Base-by-base conservation (phyloP, 495 filamentous ascomycete species). In the Penicillium canescens region DNA sequence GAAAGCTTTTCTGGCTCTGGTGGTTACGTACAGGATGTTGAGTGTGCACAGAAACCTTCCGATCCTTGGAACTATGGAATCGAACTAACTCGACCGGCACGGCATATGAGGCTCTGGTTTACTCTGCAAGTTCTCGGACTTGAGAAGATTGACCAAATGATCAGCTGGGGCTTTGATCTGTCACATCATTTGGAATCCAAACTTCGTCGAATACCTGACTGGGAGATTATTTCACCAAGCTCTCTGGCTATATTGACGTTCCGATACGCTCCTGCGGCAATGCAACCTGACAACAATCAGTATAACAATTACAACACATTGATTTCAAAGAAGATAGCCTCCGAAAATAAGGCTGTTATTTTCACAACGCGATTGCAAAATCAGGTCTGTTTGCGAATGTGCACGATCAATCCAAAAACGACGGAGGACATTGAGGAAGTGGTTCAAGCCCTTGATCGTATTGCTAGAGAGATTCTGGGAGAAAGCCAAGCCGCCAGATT, bases 31-130 rank as follows among this genome's bases (percentile, higher is more conserved):
- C 6, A 18, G 6, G 14, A 16, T 2, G 24, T 26, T 3, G 24
- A 26, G 6, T 26, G 24, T 26, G 3, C 6, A 6, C 3, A 26
- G 6, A 4, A 40, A 13, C 10, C 34, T 3, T 11, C 4, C 34
- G 37, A 37, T 31, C 40, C 10, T 31, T 63, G 57, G 57, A 63
- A 66, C 26, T 50, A 50, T 20, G 57, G 62, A 12, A 37, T 60
- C 14, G 65, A 68, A 38, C 34, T 68, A 34, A 61, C 60, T 13
- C 42, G 57, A 13, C 60, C 62, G 3, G 54, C 65, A n/a, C 52
- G 65, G 24, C 42, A 24, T 10, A 66, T 65, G 62, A 56, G 55
- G 47, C 45, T 66, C 4, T 68, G 62, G 62, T 63, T 68, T 44
- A 61, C 54, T 8, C 23, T 66, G 9, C 53, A 46, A 31, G 47